These are phyloP conservation scores for Saccharum officinarum DNA, from an alignment of 176 grass and related monocot genomes.

Conservation along the genomic window DNA sequence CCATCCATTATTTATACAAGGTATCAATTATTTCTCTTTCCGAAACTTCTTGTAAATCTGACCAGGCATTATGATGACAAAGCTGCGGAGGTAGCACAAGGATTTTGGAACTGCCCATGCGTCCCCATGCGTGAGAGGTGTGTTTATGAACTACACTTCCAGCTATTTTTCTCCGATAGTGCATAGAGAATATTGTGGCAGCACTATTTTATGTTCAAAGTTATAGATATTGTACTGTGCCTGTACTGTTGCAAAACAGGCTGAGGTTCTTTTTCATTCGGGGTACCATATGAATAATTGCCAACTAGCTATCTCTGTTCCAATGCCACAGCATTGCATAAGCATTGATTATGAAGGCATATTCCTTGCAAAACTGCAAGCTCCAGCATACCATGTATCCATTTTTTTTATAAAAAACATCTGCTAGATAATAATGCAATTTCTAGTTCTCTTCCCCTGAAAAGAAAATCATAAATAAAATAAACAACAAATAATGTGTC, in stretches of 20 bases:
- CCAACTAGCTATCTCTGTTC: neutral
- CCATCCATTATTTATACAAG: neutral
- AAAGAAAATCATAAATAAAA: neutral
- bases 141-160: neutral
- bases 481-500: neutral
- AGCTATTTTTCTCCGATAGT: neutral
- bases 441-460: neutral
- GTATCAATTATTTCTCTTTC: neutral
- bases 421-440: neutral
- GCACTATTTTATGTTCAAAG: neutral
- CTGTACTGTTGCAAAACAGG: neutral
- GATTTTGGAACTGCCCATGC: conserved; percentile 99
- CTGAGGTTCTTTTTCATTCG: neutral
- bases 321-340: neutral
- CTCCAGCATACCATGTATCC: neutral
- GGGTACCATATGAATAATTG: neutral
- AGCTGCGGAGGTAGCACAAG: conserved; percentile 83
- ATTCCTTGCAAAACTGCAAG: neutral
- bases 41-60: neutral
- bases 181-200: neutral
- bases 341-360: neutral
- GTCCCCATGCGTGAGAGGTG: conserved; percentile 97
- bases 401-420: neutral
- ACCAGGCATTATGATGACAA: conserved; percentile 98
- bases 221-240: neutral